A percentile compares a stretch with the other conserved stretches of the same genome.
phyloP scores from a whole-genome alignment of 2,329 filamentous ascomycete species.

The Fusarium graminum region DNA sequence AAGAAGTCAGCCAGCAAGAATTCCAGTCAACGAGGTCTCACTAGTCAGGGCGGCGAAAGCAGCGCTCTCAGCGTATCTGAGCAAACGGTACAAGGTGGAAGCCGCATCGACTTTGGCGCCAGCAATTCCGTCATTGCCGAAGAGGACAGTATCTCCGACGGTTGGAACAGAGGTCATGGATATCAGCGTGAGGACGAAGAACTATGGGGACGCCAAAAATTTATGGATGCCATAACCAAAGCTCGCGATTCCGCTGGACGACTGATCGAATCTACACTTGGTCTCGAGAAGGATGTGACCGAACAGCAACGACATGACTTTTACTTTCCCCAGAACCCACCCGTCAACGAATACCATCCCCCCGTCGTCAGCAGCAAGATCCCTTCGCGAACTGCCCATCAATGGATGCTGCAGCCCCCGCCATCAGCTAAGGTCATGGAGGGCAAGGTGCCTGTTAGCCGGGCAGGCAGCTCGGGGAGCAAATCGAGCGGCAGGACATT shows the following conservation, averaged over 20 bases:
- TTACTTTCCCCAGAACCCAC: conserved; percentile 74
- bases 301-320: conserved; percentile 70
- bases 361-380: conserved; percentile 84
- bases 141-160: conserved; percentile 56
- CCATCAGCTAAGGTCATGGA: conserved; percentile 93
- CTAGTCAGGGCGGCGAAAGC: conserved; percentile 69
- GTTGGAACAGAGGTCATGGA: conserved; percentile 78
- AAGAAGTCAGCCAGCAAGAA: conserved; percentile 71
- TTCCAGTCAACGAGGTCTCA: conserved; percentile 70
- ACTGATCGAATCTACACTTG: conserved; percentile 65
- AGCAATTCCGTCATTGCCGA: conserved; percentile 54
- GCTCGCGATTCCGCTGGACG: conserved; percentile 69
- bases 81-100: conserved; percentile 56
- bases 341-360: conserved; percentile 87
- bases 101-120: conserved; percentile 52
- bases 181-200: conserved; percentile 92
- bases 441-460: conserved; percentile 79
- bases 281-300: conserved; percentile 65
- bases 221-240: conserved; percentile 70
- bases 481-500: conserved; percentile 62
- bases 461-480: conserved; percentile 70
- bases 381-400: conserved; percentile 75
- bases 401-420: conserved; percentile 94
- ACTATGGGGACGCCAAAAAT: conserved; percentile 78
- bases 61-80: conserved; percentile 57